Conservation (phyloP, 169 alveolate genomes). For the Eimeria praecox region DNA sequence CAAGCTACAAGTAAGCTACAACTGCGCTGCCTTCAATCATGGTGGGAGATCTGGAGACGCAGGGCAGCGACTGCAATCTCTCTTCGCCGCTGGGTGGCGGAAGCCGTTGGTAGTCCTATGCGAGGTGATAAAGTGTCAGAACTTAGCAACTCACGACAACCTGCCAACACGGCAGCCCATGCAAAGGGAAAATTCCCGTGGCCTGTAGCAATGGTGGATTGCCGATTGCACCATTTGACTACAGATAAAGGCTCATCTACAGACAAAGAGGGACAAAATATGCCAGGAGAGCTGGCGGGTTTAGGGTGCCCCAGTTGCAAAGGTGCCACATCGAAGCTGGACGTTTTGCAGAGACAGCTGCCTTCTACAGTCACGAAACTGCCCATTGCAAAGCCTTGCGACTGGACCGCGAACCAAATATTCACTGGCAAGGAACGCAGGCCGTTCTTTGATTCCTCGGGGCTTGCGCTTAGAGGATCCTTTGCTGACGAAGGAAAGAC, state of each 20-base stretch:
- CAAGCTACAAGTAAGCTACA: background rate
- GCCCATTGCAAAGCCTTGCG: background rate
- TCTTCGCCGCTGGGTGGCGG: constrained; percentile 68
- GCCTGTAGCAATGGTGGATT: background rate
- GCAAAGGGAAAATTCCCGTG: background rate
- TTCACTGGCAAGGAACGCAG: background rate
- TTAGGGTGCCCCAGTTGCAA: background rate
- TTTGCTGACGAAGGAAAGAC: background rate
- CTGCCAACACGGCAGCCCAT: background rate
- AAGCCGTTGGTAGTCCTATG: constrained; percentile 48
- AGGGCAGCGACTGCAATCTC: constrained; percentile 45
- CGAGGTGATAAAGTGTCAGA: background rate
- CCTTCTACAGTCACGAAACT: background rate
- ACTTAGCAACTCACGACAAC: background rate
- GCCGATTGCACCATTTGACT: background rate
- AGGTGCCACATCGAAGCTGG: background rate
- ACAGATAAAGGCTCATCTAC: background rate
- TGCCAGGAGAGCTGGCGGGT: background rate
- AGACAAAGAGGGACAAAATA: background rate
- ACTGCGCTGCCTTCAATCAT: background rate
- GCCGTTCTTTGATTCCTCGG: background rate
- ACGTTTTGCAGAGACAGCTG: background rate
- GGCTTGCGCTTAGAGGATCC: background rate
- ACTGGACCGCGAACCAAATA: background rate
- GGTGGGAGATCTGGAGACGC: constrained; percentile 65